These are phyloP conservation scores for Stromatinia cepivora DNA, from an alignment of 2,329 filamentous ascomycete genomes.

Conservation along the genomic window DNA sequence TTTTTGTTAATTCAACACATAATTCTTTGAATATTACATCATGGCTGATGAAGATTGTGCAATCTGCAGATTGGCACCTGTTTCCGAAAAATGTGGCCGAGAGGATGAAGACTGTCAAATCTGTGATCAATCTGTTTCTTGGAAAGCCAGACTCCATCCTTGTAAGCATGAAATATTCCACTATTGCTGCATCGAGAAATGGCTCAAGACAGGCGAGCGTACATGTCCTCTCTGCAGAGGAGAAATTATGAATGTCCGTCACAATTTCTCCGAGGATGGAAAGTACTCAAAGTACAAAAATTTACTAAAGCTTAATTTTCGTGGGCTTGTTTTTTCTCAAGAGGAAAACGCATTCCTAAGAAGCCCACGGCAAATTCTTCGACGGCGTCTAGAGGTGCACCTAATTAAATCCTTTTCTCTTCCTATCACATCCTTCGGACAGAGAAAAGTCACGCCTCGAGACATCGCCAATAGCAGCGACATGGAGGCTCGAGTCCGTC, in stretches of 20 bases:
- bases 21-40: background rate
- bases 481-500: background rate
- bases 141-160: background rate
- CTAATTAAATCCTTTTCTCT: too few relatives aligned
- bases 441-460: background rate
- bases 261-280: background rate
- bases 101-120: background rate
- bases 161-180: background rate
- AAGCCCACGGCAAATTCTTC: fast-evolving
- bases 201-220: background rate
- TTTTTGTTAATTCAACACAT: background rate
- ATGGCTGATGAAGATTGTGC: background rate
- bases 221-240: background rate
- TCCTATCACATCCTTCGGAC: background rate
- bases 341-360: too few relatives aligned
- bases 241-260: background rate
- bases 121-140: background rate
- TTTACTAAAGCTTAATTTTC: background rate
- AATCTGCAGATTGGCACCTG: background rate
- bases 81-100: background rate
- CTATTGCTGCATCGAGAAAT: background rate
- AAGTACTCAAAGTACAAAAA: background rate
- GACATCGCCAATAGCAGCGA: background rate
- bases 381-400: too few relatives aligned
- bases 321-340: too few relatives aligned